phyloP scores from a whole-genome alignment of 2,329 filamentous ascomycete genomes.

The Exophiala sideris region DNA sequence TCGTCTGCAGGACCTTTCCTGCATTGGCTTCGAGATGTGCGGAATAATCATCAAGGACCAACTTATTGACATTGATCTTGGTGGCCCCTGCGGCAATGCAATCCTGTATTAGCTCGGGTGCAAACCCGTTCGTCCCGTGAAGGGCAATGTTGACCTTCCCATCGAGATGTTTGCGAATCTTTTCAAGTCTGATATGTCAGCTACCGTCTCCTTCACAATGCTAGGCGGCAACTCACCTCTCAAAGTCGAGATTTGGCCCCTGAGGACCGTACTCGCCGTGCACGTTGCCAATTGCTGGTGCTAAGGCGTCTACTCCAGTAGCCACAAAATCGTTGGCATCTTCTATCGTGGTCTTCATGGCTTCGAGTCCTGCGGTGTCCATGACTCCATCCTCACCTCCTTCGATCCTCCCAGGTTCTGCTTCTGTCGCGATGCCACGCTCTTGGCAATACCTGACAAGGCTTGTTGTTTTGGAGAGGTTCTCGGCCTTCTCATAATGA shows the following conservation, averaged over 20 bases:
- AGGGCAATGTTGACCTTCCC: constrained; percentile 52
- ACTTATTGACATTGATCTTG: constrained; percentile 47
- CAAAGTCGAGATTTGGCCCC: constrained; percentile 30
- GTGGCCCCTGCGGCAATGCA: constrained; percentile 55
- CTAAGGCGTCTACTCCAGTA: constrained; percentile 71
- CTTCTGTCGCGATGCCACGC: constrained; percentile 65
- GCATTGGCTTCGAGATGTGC: constrained; percentile 50
- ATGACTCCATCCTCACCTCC: constrained; percentile 71
- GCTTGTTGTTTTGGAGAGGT: constrained; percentile 61
- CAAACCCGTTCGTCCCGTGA: constrained; percentile 58
- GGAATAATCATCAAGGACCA: constrained; percentile 36
- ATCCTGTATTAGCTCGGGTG: constrained; percentile 52
- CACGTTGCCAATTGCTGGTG: constrained; percentile 72
- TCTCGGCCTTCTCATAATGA: constrained; percentile 68
- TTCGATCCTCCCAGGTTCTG: constrained; percentile 68
- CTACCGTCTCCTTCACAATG: too few relatives aligned
- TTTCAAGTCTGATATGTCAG: constrained; percentile 36
- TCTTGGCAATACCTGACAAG: constrained; percentile 62
- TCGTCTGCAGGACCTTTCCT: constrained; percentile 51
- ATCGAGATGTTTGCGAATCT: constrained; percentile 50
- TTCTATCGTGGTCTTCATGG: constrained; percentile 63
- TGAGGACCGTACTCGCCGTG: constrained; percentile 65
- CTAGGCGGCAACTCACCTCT: constrained; percentile 24
- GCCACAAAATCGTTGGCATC: constrained; percentile 67
- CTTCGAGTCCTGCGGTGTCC: constrained; percentile 59